Base-by-base conservation (phyloP, 495 filamentous ascomycete species). In the Penicillium malachiteum region DNA sequence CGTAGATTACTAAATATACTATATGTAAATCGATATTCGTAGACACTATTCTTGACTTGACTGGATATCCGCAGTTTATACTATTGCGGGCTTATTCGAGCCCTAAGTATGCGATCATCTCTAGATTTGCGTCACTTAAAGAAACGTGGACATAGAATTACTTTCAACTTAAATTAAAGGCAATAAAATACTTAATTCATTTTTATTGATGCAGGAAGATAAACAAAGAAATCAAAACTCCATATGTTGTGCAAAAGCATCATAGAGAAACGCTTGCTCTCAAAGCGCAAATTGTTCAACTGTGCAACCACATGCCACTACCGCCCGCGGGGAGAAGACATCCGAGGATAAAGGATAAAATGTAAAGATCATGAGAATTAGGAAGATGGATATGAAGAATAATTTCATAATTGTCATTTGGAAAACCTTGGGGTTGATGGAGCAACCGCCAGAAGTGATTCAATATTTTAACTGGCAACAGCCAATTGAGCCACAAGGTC, bases 401-500 rank as follows among this genome's bases (percentile, higher is more conserved):
- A 18, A 39, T 63, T 18, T 59, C 51, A 55, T 58, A 50, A 50
- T 62, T 50, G 44, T 64, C 45, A 44, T 60, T 50, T 44, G 13
- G 17, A 57, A 9, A 44, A 39, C 34, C 34, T 37, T 37, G 34
- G 12, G 34, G 34, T 37, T 37, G 12, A 13, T 37, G 34, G 34
- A 13, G 7, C 14, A 9, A 46, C 11, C 10, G 18, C 14, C 26
- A 37, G 46, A 18, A 11, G 34, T 39, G n/a, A 44, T 45, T 12
- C 31, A 31, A 39, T 10, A 44, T 26, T 34, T 49, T 67, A 75
- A 57, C 70, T 73, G 49, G 74, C 74, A 49, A 77, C 73, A 46
- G 79, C 79, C 51, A 82, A 62, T 57, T 82, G 79, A 43, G 78
- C 78, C 54, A 82, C 77, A 21, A 82, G 68, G 59, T 78, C 76